These are phyloP conservation scores for Aureobasidium lini DNA, from an alignment of 2,329 filamentous ascomycete genomes.

Conservation along the genomic window DNA sequence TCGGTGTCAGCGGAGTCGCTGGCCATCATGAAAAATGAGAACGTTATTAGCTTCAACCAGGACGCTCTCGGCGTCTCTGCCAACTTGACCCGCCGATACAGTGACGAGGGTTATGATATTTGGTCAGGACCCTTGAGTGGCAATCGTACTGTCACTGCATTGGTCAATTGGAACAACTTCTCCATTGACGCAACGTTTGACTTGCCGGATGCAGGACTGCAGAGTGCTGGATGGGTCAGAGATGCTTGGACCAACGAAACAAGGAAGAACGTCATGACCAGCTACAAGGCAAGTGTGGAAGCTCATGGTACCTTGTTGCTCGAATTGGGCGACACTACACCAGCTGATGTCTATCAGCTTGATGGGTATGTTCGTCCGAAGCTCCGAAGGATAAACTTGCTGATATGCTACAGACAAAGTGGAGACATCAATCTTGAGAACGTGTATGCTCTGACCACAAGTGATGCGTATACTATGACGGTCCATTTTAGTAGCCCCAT, in stretches of 20 bases:
- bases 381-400: background rate
- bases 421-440: background rate
- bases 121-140: conserved; percentile 44
- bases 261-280: conserved; percentile 19
- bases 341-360: conserved; percentile 20
- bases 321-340: conserved; percentile 23
- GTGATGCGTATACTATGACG: background rate
- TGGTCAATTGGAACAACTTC: conserved; percentile 45
- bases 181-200: conserved; percentile 37
- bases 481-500: background rate
- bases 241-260: conserved; percentile 26
- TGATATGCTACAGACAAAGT: background rate
- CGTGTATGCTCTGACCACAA: background rate
- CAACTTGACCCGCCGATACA: conserved; percentile 32
- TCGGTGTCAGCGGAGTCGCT: conserved; percentile 36
- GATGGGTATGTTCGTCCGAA: background rate
- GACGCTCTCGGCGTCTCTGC: conserved; percentile 15
- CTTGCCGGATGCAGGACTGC: conserved; percentile 35
- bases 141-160: conserved; percentile 36
- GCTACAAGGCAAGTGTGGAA: conserved; percentile 22
- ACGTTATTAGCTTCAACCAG: conserved; percentile 12
- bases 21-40: conserved; percentile 27
- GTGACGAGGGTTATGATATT: conserved; percentile 44
- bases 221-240: conserved; percentile 28
- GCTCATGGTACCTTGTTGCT: conserved; percentile 28